These are phyloP conservation scores for Ascocoryne sarcoides DNA, from an alignment of 2,329 filamentous ascomycete species.

Conservation along the genomic window DNA sequence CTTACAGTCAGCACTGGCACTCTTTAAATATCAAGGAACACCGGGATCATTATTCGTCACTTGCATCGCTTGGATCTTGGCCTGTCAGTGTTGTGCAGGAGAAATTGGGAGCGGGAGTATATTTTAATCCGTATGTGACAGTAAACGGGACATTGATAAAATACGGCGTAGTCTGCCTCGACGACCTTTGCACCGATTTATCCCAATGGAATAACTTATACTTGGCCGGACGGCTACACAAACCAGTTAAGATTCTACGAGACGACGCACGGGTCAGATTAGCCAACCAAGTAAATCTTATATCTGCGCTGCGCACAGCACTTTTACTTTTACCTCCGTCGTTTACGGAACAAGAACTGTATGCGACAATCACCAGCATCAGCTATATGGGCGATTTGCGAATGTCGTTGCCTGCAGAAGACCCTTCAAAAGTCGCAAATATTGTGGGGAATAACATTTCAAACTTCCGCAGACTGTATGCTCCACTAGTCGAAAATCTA, in stretches of 20 bases:
- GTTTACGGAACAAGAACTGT: slow-evolving; percentile 83
- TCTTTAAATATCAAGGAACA: slow-evolving; percentile 84
- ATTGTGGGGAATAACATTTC: slow-evolving; percentile 87
- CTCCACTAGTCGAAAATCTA: slow-evolving; percentile 78
- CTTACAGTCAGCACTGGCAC: slow-evolving; percentile 94
- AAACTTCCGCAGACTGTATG: slow-evolving; percentile 87
- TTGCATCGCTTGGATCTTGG: slow-evolving; percentile 77
- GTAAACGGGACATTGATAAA: slow-evolving; percentile 96
- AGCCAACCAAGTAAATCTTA: slow-evolving; percentile 90
- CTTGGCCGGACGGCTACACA: slow-evolving; percentile 90
- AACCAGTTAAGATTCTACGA: slow-evolving; percentile 93
- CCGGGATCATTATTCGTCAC: slow-evolving; percentile 81
- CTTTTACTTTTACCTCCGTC: slow-evolving; percentile 73
- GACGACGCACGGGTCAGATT: slow-evolving; percentile 88
- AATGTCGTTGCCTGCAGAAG: slow-evolving; percentile 84
- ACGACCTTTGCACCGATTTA: slow-evolving; percentile 79
- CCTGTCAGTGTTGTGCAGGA: slow-evolving; percentile 82
- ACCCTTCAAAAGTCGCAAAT: slow-evolving; percentile 85
- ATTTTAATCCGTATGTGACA: slow-evolving; percentile 93
- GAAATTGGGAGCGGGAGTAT: slow-evolving; percentile 82
- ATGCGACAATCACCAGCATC: slow-evolving; percentile 82
- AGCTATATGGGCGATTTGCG: slow-evolving; percentile 95
- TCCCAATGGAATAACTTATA: slow-evolving; percentile 91
- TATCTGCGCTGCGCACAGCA: slow-evolving; percentile 84
- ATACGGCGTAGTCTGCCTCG: slow-evolving; percentile 91